Percentiles rank a stretch among this genome's conserved stretches.
These are phyloP conservation scores for Quercus phellos DNA, from an alignment of 331 rosid species.

Conservation along the genomic window DNA sequence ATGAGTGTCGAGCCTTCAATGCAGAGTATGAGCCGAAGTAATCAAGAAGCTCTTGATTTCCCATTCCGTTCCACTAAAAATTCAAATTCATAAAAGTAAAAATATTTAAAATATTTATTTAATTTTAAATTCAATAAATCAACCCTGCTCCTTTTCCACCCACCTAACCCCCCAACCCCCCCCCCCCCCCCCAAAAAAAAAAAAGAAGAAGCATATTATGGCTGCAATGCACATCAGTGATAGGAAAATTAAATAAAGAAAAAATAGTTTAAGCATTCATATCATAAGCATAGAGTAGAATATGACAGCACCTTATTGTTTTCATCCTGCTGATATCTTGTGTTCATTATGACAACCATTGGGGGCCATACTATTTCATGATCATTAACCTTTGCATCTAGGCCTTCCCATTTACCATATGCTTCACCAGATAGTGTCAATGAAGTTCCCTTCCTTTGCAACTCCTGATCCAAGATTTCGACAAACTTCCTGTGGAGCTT, in stretches of 20 bases:
- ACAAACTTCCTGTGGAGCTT: conserved; percentile 74
- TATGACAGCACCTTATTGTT: conserved; percentile 52
- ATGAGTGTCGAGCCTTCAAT: conserved; percentile 49
- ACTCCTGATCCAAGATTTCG: conserved; percentile 65
- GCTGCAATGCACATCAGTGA: no score
- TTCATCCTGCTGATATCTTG: conserved; percentile 61
- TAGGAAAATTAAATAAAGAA: neutral
- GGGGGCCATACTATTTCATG: conserved; percentile 92
- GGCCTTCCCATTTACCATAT: conserved; percentile 80
- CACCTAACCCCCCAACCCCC: no score
- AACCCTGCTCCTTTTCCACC: no score
- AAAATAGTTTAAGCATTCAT: conserved; percentile 5
- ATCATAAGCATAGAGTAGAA: neutral
- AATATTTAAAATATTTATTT: no score
- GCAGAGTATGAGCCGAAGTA: conserved; percentile 54
- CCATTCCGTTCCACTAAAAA: conserved; percentile 83
- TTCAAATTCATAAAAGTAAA: neutral
- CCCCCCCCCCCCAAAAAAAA: no score
- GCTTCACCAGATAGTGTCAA: conserved; percentile 64
- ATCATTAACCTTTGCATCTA: conserved; percentile 59
- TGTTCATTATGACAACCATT: conserved; percentile 69
- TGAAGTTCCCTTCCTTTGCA: conserved; percentile 63
- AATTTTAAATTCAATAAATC: no score
- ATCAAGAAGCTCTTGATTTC: conserved; percentile 81
- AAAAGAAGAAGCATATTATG: no score